These are phyloP conservation scores for Malus hybrid DNA, from an alignment of 331 rosid species.

Conservation along the genomic window DNA sequence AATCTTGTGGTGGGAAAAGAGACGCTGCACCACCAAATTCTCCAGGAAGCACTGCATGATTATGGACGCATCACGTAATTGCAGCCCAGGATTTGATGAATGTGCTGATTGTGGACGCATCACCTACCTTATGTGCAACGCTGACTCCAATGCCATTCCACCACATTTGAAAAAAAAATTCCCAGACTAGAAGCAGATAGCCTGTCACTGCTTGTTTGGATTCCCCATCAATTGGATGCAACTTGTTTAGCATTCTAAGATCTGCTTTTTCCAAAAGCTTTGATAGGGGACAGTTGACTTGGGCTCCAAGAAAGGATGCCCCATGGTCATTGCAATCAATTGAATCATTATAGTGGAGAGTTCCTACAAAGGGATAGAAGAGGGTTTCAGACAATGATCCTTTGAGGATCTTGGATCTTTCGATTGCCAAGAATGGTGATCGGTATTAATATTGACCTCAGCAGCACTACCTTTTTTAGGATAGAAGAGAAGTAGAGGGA, in stretches of 20 bases:
- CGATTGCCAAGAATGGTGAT: neutral
- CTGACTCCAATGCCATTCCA: neutral
- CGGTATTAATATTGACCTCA: neutral
- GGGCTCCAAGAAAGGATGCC: neutral
- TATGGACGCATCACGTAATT: neutral
- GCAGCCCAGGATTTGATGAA: neutral
- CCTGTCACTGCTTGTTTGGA: neutral
- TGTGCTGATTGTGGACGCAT: neutral
- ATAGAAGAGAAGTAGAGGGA: neutral
- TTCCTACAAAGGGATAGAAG: conserved; percentile 4
- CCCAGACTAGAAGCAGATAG: neutral
- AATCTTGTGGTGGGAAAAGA: neutral
- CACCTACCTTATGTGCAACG: neutral
- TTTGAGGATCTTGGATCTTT: neutral
- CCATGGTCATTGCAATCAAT: conserved; percentile 2
- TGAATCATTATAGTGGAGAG: neutral
- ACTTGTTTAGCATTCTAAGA: neutral
- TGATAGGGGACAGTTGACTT: neutral
- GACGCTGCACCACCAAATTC: neutral
- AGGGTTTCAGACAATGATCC: neutral
- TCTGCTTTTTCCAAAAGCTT: neutral
- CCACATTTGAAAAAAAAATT: neutral
- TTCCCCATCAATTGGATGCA: neutral
- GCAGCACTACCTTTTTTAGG: neutral
- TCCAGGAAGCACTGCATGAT: neutral